Evolutionary conservation across 192 early-diverging fungal genomes (phyloP), one percentile per base, ranked within the genome.

Genomic region (Backusella mclennaniae): DNA sequence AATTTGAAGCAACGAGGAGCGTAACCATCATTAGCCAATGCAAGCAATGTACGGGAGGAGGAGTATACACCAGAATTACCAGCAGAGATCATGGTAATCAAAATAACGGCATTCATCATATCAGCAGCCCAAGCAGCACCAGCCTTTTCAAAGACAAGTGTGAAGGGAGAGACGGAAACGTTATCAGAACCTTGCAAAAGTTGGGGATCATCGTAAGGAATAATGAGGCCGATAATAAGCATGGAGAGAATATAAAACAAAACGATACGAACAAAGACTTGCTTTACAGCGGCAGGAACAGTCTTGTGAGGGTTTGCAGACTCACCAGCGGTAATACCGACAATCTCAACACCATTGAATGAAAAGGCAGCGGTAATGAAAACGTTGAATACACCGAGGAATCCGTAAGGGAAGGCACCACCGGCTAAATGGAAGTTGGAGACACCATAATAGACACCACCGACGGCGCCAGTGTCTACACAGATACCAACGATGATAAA

Each of bases 241-340:
- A 96, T 93, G 6, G 94, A 92, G 31, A 89, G 81, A 73, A 97
- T 79, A 78, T 95, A 97, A 87, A 97, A 96, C 38, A 95, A 29
- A 26, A 78, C 77, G 73, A 97, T 96, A 53, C 96, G 89, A 88
- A 89, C 93, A 74, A 97, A 97, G 73, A 93, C 92, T 35, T 90
- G 88, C 49, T 88, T 85, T 53, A 94, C 92, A 21, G 91, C 93
- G 7, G 88, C 83, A 31, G 92, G 93, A 4, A 94, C 90, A 26
- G 90, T 90, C 75, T 91, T 91, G 46, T 88, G 87, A 35, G 96
- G 96, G 84, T 97, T 96, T 42, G 86, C 90, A 66, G 92, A 89
- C 84, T 97, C 96, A 79, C 95, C 96, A 15, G 94, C 95, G 26
- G 95, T 92, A 66, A 97, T 90, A 63, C 95, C 96, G 17, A 97